Base-by-base conservation (phyloP, 257 asterid genomes). In the Pogostemon cablin region DNA sequence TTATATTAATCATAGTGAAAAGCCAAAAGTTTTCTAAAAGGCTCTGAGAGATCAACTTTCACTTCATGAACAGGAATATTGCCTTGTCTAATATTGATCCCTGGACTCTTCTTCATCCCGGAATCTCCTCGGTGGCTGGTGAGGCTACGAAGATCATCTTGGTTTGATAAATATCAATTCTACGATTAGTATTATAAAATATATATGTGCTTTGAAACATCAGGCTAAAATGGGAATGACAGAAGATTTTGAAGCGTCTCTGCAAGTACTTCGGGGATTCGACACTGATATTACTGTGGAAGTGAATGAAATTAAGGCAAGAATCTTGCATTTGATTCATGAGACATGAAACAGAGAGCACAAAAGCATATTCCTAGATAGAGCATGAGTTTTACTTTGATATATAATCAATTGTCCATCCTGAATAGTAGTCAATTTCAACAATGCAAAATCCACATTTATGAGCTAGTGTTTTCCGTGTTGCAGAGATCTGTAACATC, bases 121-220 rank as follows among this genome's bases (percentile, higher is more conserved):
- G 93, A 87, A 73, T 87, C 90, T 79, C 99, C 99, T 81, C 83
- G 97, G 79, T 93, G 99, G 99, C 84, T 93, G 99, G 99, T 91
- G 86, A 85, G 96, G 42, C 71, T 72, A 9, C 41, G n/a, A 69
- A 47, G 15, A 62, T 50, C 62, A 10, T 62, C 62, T 12, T 56
- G 53, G 39, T 11, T 37, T 32, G 41, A 47, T 47, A 0, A 71
- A 66, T 64, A 57, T 11, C 65, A 34, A 17, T 4, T 4, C 77
- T 71, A 44, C 12, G 55, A 57, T 37, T 52, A 53, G 71, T 84
- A 65, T 79, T n/a, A 60, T 69, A 53, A 58, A 8, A 80, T 9
- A 60, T 71, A 50, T 62, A 3, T 25, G 8, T 76, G 38, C 75
- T 67, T 34, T 75, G 68, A 77, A 75, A 73, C 32, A 59, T 43